phyloP scores from a whole-genome alignment of 306 rosid species.

The Vachellia pachyceras region DNA sequence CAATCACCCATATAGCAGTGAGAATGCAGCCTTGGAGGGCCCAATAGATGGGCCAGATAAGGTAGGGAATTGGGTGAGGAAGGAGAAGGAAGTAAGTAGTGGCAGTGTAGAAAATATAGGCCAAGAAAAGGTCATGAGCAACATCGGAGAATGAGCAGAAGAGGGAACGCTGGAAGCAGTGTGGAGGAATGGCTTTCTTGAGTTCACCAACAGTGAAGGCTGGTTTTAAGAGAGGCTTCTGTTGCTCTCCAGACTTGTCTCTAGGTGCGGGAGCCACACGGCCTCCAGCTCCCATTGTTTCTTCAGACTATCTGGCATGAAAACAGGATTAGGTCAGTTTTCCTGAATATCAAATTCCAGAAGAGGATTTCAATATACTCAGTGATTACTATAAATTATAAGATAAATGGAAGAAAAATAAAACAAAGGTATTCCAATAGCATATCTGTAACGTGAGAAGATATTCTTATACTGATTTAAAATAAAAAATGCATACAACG shows the following conservation, averaged over 20 bases:
- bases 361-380: slow-evolving; percentile 8
- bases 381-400: not conserved
- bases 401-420: slow-evolving; percentile 19
- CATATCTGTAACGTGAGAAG: too few relatives aligned
- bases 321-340: slow-evolving; percentile 28
- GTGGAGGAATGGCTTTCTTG: slow-evolving; percentile 74
- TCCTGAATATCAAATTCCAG: not conserved
- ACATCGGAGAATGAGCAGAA: slow-evolving; percentile 60
- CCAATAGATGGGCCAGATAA: slow-evolving; percentile 77
- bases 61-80: slow-evolving; percentile 53
- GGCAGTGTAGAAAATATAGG: slow-evolving; percentile 40
- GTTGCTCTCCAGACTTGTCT: slow-evolving; percentile 11
- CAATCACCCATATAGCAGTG: too few relatives aligned
- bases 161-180: slow-evolving; percentile 75
- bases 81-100: slow-evolving; percentile 54
- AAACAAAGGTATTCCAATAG: slow-evolving; percentile 20
- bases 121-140: slow-evolving; percentile 49
- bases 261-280: not conserved
- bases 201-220: slow-evolving; percentile 71
- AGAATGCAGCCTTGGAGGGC: slow-evolving; percentile 60
- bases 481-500: not conserved
- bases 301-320: slow-evolving; percentile 5
- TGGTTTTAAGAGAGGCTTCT: slow-evolving; percentile 43
- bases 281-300: slow-evolving; percentile 45
- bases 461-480: not conserved